Base-by-base conservation (phyloP, 495 filamentous ascomycete genomes). In the Neurospora tetraspora region DNA sequence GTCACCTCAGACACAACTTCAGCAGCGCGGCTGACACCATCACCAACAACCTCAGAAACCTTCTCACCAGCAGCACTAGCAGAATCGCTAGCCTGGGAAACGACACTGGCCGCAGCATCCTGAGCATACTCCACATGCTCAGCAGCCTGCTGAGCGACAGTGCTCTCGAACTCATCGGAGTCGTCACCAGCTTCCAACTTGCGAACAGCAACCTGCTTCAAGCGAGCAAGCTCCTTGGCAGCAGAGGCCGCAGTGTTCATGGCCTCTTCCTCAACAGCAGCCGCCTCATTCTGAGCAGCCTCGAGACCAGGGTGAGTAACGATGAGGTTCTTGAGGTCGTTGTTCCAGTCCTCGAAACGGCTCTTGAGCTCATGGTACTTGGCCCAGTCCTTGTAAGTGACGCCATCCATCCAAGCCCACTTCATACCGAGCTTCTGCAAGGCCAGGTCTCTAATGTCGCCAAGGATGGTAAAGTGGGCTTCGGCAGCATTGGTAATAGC, bases 351-450 rank as follows among this genome's bases (percentile, higher is more conserved):
- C 43, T 93, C 90, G 65, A 97, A 92, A 37, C 92, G 89, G 59
- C 88, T 88, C 83, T 93, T 96, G 72, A 98, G 84, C 36, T 90
- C 85, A 77, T 97, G 92, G 78, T 97, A 98, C 77, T 92, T 92
- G 37, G 88, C 88, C 96, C 96, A 99, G 79, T 98, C 94, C 77
- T 96, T 94, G 85, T 98, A 97, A 7, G 94, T 94, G 73, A 99
- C 89, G 43, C 91, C 91, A 70, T 98, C 95, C 87, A 93, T 97
- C 91, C 93, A 96, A 2, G 94, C 94, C 94, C 96, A 99, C 73
- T 96, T 93, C 88, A 96, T 94, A 47, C 96, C 96, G 71, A 99
- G 93, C 77, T 97, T 95, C 78, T 97, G 94, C 9, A 99, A 85
- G 3, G 94, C 94, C 9, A 97, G 85, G 74, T 98, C 94, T 27